phyloP scores from a whole-genome alignment of 2,329 filamentous ascomycete genomes.

The Curvularia hawaiiensis region DNA sequence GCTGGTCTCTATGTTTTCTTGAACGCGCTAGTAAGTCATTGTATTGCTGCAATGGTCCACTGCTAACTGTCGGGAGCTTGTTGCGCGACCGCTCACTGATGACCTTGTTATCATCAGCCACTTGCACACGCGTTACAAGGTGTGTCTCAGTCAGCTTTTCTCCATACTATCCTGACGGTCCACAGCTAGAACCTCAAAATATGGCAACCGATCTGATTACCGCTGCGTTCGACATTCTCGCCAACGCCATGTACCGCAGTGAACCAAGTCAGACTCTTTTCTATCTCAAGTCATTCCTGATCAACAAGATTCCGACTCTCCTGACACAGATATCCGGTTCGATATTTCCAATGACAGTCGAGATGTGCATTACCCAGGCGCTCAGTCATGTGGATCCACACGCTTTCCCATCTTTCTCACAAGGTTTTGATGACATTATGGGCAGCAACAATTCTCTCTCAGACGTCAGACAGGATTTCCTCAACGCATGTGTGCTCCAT shows the following conservation, averaged over 20 bases:
- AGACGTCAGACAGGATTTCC: conserved; percentile 78
- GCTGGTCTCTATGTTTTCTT: conserved; percentile 86
- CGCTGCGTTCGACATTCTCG: conserved; percentile 86
- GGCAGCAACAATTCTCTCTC: conserved; percentile 62
- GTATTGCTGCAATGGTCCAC: neutral
- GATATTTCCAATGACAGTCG: conserved; percentile 64
- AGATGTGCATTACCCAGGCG: conserved; percentile 69
- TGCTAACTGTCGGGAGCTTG: conserved; percentile 64
- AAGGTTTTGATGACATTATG: conserved; percentile 64
- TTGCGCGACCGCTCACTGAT: conserved; percentile 81
- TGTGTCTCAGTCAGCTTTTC: conserved; percentile 40
- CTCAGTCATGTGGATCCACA: conserved; percentile 67
- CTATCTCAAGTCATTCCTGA: conserved; percentile 82
- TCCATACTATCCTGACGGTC: conserved; percentile 35
- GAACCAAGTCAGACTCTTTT: conserved; percentile 67
- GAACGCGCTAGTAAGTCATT: conserved; percentile 70
- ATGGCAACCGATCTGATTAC: conserved; percentile 83
- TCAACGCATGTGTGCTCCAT: conserved; percentile 89
- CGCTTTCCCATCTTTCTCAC: conserved; percentile 67
- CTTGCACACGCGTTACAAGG: conserved; percentile 82
- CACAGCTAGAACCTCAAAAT: conserved; percentile 74
- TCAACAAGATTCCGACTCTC: conserved; percentile 71
- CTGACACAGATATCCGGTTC: conserved; percentile 62
- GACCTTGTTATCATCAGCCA: conserved; percentile 79
- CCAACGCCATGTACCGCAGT: conserved; percentile 79